phyloP scores from a whole-genome alignment of 495 filamentous ascomycete species.

The Aspergillus funiculosus region DNA sequence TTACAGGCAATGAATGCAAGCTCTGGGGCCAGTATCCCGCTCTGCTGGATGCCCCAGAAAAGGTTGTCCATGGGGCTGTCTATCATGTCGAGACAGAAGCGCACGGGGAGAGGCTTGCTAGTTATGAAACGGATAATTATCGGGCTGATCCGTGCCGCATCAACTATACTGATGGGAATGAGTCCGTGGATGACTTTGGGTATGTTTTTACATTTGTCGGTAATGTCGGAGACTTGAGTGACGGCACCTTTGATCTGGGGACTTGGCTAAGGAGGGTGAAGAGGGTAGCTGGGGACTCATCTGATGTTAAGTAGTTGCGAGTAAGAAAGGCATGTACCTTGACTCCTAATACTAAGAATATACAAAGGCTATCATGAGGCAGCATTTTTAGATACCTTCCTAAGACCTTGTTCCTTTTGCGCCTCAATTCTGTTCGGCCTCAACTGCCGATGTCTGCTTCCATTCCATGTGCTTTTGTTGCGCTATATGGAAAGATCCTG shows the following conservation, averaged over 20 bases:
- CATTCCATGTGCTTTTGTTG: too few species aligned
- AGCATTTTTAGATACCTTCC: too few species aligned
- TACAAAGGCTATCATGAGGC: too few species aligned
- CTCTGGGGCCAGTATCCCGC: constrained; percentile 30
- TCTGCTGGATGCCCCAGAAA: constrained; percentile 18
- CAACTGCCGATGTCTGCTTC: too few species aligned
- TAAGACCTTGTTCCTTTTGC: too few species aligned
- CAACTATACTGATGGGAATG: constrained; percentile 19
- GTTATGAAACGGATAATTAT: constrained; percentile 29
- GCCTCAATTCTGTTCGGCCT: too few species aligned
- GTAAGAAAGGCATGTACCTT: too few species aligned
- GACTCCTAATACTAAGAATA: too few species aligned
- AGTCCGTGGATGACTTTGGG: constrained; percentile 16
- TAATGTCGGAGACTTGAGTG: constrained; percentile 20
- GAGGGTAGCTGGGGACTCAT: constrained; percentile 2
- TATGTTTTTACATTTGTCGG: constrained; percentile 29
- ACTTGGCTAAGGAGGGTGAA: constrained; percentile 20
- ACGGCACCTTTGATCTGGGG: constrained; percentile 25
- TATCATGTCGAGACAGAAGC: constrained; percentile 22
- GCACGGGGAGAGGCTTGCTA: constrained; percentile 22
- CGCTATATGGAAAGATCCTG: too few species aligned
- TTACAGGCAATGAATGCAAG: constrained; percentile 18
- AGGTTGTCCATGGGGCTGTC: constrained; percentile 19
- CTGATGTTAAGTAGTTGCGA: too few species aligned
- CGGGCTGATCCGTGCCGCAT: constrained; percentile 17